Base-by-base conservation (phyloP, 495 filamentous ascomycete genomes). In the Astrothelium macrocarpum region DNA sequence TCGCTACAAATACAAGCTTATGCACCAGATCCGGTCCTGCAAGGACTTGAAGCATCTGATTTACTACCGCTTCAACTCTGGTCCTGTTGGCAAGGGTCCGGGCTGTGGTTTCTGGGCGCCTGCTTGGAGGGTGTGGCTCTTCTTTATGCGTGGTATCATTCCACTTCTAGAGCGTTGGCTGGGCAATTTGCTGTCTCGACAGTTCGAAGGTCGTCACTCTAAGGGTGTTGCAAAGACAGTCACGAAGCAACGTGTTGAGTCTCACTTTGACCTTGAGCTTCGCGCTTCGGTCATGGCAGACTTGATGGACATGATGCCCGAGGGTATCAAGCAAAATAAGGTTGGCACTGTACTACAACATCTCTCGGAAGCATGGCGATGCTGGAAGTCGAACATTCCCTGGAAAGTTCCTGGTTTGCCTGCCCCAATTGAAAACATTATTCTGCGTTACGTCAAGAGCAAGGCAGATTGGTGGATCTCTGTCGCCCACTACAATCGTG, bases 381-480 rank as follows among this genome's bases (percentile, higher is more conserved):
- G 94, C 77, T 99, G 94, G 94, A 99, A 99, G 88, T 96, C 91
- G 81, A 98, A 98, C 71, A 97, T 98, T 69, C 94, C 94, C 4
- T 98, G 94, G 94, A 98, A 98, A 77, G 94, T 98, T 1, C 94
- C 94, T 62, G 94, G 94, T 32, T 75, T 98, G 59, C 94, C 94
- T 45, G 95, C 95, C 2, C 91, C 94, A 1, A 97, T 98, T 63
- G 94, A 98, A 76, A 97, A 97, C 70, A 95, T 97, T 69, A 97
- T 98, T 70, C 81, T 98, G 64, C 87, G 94, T 65, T 98, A 98
- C 68, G 94, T 98, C 64, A 98, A 98, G 81, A 90, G 90, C 73
- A 98, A 98, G 78, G 95, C 94, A 29, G 94, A 98, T 74, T 98
- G 94, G 95, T 98, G 94, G 94, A 93, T 98, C 59, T 95, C 90